Base-by-base conservation (phyloP, 306 rosid genomes). In the Prunus davidiana region DNA sequence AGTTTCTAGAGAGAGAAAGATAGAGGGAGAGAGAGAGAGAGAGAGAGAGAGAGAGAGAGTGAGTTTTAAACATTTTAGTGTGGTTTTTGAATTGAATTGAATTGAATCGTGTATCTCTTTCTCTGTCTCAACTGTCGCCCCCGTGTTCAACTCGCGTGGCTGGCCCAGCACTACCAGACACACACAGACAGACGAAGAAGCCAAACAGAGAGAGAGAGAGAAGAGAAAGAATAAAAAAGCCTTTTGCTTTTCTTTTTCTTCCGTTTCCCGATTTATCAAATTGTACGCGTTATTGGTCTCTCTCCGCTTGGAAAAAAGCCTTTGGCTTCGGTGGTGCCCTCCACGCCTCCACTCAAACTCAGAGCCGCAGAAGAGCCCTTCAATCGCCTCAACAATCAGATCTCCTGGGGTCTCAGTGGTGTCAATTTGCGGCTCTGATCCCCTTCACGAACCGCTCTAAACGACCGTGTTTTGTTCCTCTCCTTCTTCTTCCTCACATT, bases 81-180 rank as follows among this genome's bases (percentile, higher is more conserved):
- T 24, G 64, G 32, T 11, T 28, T 62, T 62, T 57, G 52, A 12
- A 56, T 25, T 47, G 49, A 60, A 68, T 68, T 20, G 71, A 66
- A 72, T 72, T 27, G 55, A 64, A 25, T 24, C 64, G 38, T 60
- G 11, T 62, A 12, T 55, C 77, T 3, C 25, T 18, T 60, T 61
- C 64, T 77, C 76, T 70, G 76, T 84, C 89, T 82, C 88, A 89
- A 88, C 98, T 81, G 91, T 83, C 86, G 82, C 85, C 87, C 88
- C 90, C 93, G 91, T 86, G 93, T 91, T 88, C 82, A 84, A 80
- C 91, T 91, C 92, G 93, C 93, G 89, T 86, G 86, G 86, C 47
- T 20, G 46, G 55, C 87, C 74, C 80, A 83, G 75, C 85, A 13
- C 68, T 28, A 30, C 63, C 15, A n/a, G 75, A 22, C 50, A 38